phyloP scores from a whole-genome alignment of 176 grass and related monocot genomes.

The Musa beccarii region DNA sequence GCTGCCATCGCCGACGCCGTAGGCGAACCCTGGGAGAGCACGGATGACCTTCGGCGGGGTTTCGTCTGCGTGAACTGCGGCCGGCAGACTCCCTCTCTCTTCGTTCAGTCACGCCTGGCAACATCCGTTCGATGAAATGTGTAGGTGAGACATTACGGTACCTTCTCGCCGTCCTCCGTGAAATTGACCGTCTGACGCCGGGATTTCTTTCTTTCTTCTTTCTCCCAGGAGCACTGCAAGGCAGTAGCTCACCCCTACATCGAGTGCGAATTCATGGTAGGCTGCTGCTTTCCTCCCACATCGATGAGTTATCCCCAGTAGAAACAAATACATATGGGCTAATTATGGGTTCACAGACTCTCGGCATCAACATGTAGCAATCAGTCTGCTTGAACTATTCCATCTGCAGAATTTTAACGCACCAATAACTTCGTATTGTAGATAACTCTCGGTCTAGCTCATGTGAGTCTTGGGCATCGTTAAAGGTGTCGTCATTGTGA shows the following conservation, averaged over 20 bases:
- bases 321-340: too few species aligned
- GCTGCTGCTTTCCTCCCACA: background rate
- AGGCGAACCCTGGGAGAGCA: background rate
- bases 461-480: too few species aligned
- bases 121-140: conserved; percentile 97
- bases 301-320: too few species aligned
- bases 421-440: too few species aligned
- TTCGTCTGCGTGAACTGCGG: conserved; percentile 72
- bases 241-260: conserved; percentile 83
- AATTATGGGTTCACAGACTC: too few species aligned
- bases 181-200: background rate
- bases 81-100: conserved; percentile 40
- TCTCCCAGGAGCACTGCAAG: conserved; percentile 53
- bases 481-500: too few species aligned
- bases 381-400: background rate
- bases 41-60: conserved; percentile 16
- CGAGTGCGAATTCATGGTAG: conserved; percentile 96
- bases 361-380: background rate
- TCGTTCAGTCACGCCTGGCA: conserved; percentile 81
- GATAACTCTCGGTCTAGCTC: too few species aligned
- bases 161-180: background rate
- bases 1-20: background rate
- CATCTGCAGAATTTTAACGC: too few species aligned
- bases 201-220: background rate
- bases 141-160: conserved; percentile 19